A percentile compares a stretch with the other conserved stretches of the same genome.
Evolutionary conservation across 495 filamentous ascomycete genomes (phyloP).

Genomic region (Thozetella sp.): DNA sequence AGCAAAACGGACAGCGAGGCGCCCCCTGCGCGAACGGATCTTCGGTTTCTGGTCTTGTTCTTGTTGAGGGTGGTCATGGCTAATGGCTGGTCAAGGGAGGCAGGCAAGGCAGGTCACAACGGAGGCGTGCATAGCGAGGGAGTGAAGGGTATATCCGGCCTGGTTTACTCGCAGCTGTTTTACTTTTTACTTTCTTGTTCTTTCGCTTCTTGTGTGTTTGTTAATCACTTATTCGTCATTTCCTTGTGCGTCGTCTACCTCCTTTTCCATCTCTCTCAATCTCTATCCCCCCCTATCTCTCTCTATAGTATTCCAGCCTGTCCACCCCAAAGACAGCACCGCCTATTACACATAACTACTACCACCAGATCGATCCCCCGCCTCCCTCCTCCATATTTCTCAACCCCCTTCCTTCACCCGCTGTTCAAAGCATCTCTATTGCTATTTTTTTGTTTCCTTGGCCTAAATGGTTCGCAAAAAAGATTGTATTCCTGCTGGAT

Average conservation of each 20-base stretch:
- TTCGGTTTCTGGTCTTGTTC: slow-evolving; percentile 4
- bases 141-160: slow-evolving; percentile 63
- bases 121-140: slow-evolving; percentile 60
- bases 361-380: neutral
- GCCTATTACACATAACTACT: neutral
- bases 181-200: slow-evolving; percentile 32
- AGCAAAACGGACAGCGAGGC: neutral
- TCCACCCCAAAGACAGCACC: neutral
- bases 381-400: no score
- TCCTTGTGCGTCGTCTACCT: slow-evolving; percentile 15
- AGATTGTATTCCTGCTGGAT: slow-evolving; percentile 1
- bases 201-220: slow-evolving; percentile 28
- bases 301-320: slow-evolving; percentile 23
- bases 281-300: slow-evolving; percentile 37
- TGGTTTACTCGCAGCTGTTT: slow-evolving; percentile 47
- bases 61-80: slow-evolving; percentile 14
- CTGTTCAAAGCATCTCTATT: slow-evolving; percentile 19
- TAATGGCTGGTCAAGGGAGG: slow-evolving; percentile 15
- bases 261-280: slow-evolving; percentile 23
- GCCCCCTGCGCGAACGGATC: slow-evolving; percentile 20
- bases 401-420: neutral
- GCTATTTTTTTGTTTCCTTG: slow-evolving; percentile 24
- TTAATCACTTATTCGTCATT: slow-evolving; percentile 28
- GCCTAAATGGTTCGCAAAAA: neutral
- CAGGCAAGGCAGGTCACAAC: slow-evolving; percentile 34